Evolutionary conservation across 768 basidiomycete genomes (phyloP).

Genomic region (Lentinula edodes): DNA sequence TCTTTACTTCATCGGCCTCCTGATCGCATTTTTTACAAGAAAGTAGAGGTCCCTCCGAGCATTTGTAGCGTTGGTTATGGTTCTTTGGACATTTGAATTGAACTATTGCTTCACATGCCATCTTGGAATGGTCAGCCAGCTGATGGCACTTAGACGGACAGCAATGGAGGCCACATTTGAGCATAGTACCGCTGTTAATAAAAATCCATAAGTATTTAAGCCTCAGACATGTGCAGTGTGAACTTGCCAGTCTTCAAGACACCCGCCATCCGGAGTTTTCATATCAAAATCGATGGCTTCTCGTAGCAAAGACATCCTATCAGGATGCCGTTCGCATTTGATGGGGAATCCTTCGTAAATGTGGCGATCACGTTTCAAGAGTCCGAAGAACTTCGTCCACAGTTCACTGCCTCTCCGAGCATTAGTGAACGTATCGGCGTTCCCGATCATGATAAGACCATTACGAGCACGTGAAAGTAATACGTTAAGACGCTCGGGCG

Average conservation of each 20-base stretch:
- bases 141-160: conserved; percentile 64
- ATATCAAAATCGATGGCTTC: conserved; percentile 43
- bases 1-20: conserved; percentile 33
- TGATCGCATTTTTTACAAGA: conserved; percentile 45
- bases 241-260: conserved; percentile 51
- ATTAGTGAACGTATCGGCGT: conserved; percentile 49
- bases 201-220: not conserved
- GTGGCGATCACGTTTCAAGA: conserved; percentile 37
- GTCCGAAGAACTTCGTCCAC: conserved; percentile 45
- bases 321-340: conserved; percentile 51
- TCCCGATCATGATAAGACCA: conserved; percentile 62
- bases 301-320: conserved; percentile 31
- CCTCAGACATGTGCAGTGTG: not conserved
- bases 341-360: conserved; percentile 58
- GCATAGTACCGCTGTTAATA: conserved; percentile 33
- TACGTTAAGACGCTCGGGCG: conserved; percentile 67
- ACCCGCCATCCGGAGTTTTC: conserved; percentile 59
- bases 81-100: conserved; percentile 33
- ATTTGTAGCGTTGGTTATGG: conserved; percentile 40
- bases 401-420: conserved; percentile 45
- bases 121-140: conserved; percentile 47
- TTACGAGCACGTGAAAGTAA: conserved; percentile 65
- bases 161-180: conserved; percentile 46
- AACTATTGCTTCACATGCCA: conserved; percentile 37
- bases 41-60: conserved; percentile 29